Base-by-base conservation (phyloP, 129 eudicot species). In the Silybum marianum region DNA sequence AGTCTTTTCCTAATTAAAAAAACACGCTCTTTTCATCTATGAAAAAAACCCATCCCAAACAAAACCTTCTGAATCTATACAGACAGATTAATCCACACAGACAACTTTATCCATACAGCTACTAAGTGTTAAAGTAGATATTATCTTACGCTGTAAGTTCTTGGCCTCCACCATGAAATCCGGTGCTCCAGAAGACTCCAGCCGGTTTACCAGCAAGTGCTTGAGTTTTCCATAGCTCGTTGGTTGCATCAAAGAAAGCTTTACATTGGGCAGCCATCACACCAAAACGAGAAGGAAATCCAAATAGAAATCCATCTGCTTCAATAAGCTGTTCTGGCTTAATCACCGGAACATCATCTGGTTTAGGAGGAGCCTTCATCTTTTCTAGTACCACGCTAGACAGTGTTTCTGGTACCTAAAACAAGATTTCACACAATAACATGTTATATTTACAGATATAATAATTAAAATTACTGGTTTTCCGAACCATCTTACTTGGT, bases 111-210 rank as follows among this genome's bases (percentile, higher is more conserved):
- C 36, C 36, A 32, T 32, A 32, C 36, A 32, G 30, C n/a, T n/a
- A n/a, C n/a, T 26, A 26, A 26, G 30, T 26, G 2, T 26, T 26
- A 26, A 26, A 32, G 36, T 32, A 32, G 36, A 32, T 68, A 72
- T 25, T 72, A 75, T 76, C 91, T 87, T 81, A 92, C 97, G 95
- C 97, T 9, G 91, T 92, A 75, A 90, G 93, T 62, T 92, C 97
- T 65, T 92, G 97, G 18, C 97, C 97, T 32, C 98, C 98, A 8
- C 97, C 97, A 87, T 94, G 94, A 81, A 88, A 94, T 12, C 98
- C 98, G 8, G 98, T 93, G 83, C 98, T 93, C 97, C 98, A 93
- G 81, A 93, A 93, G 72, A 94, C 79, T n/a, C 98, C 98, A 19
- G 98, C 98, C 18, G 98, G 98, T 78, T 94, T 94, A 58, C 98